Conservation (phyloP, 305 asterid genomes). For the Fraxinus platypoda region DNA sequence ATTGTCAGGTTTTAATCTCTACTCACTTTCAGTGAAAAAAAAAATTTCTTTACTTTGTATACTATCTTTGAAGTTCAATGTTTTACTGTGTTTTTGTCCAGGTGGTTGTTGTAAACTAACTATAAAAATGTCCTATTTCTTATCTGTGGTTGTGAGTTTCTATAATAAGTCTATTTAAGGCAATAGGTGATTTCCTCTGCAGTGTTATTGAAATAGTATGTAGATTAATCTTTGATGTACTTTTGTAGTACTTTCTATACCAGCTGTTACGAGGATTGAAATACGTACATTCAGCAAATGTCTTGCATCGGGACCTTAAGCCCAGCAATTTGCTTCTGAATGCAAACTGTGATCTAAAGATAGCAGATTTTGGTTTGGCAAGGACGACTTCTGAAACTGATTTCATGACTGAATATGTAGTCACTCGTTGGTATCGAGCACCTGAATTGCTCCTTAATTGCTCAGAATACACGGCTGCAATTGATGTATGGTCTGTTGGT, state of each 20-base stretch:
- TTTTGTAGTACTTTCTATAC: conserved; percentile 74
- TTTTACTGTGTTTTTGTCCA: neutral
- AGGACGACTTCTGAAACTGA: conserved; percentile 85
- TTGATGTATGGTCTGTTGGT: conserved; percentile 87
- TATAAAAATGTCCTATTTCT: neutral
- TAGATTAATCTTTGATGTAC: conserved; percentile 12
- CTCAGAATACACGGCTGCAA: conserved; percentile 84
- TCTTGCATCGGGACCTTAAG: conserved; percentile 86
- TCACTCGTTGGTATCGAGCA: conserved; percentile 92
- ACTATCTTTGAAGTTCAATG: neutral
- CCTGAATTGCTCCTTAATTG: conserved; percentile 90
- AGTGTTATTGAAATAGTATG: neutral
- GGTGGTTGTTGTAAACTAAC: neutral
- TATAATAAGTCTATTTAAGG: neutral
- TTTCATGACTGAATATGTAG: conserved; percentile 90
- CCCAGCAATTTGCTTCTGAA: conserved; percentile 81
- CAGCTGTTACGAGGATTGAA: conserved; percentile 78
- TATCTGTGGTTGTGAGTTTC: neutral
- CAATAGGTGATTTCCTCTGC: neutral
- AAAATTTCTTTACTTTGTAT: neutral
- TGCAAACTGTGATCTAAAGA: conserved; percentile 81
- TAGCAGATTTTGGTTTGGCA: conserved; percentile 91
- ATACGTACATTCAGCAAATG: conserved; percentile 82
- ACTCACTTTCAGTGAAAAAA: neutral
- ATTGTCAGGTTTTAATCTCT: conserved; percentile 58